Conservation (phyloP, 305 asterid genomes). For the Lippia alba region DNA sequence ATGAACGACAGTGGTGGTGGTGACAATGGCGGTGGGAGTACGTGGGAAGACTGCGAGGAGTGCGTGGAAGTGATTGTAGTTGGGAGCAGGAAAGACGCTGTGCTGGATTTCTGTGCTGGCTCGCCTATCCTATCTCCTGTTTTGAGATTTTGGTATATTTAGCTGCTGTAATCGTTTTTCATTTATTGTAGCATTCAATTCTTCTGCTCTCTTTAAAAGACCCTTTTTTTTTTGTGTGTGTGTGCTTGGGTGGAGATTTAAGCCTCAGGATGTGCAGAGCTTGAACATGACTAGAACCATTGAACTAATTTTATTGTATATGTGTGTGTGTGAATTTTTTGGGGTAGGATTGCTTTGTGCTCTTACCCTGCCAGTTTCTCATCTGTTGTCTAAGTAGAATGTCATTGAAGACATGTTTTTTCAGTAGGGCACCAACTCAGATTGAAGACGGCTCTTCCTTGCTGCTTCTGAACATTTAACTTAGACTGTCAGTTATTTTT, state of each 20-base stretch:
- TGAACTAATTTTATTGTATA: neutral
- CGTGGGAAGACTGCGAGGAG: conserved; percentile 48
- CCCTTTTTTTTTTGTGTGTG: neutral
- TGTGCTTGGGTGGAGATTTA: neutral
- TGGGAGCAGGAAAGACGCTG: conserved; percentile 82
- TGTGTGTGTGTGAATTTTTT: too few species aligned
- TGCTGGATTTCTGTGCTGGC: conserved; percentile 73
- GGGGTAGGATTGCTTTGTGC: too few species aligned
- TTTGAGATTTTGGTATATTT: conserved; percentile 75
- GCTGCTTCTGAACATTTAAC: too few species aligned
- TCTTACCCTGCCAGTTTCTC: too few species aligned
- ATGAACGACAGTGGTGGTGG: conserved; percentile 13
- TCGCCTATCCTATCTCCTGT: conserved; percentile 69
- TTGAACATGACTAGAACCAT: neutral
- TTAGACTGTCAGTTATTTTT: too few species aligned
- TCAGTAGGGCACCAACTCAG: too few species aligned
- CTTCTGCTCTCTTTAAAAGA: neutral
- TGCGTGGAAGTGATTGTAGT: conserved; percentile 77
- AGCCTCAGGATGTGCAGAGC: neutral
- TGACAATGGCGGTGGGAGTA: conserved; percentile 28
- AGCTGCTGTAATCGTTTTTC: neutral
- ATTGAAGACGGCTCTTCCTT: too few species aligned
- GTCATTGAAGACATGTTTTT: too few species aligned
- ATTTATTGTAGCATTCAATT: conserved; percentile 9
- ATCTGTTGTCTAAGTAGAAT: too few species aligned